Percentiles rank a stretch among this genome's conserved stretches.
Evolutionary conservation across 768 basidiomycete species (phyloP).

Genomic region (Mycena epipterygia): DNA sequence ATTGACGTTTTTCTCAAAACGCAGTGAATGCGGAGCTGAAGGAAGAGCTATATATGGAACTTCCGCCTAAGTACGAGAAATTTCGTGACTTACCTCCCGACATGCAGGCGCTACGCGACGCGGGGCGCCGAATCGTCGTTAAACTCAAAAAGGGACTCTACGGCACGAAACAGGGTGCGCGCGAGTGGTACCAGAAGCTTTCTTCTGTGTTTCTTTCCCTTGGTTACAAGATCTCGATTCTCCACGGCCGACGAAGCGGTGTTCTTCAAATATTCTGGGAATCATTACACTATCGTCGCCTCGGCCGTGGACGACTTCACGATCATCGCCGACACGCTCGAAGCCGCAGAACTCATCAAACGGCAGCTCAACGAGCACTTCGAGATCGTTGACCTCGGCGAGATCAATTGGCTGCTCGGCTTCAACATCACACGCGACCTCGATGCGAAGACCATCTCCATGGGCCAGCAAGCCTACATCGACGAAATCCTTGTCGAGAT

Average conservation of each 20-base stretch:
- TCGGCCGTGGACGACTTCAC: slow-evolving; percentile 40
- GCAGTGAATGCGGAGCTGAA: slow-evolving; percentile 42
- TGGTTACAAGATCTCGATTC: slow-evolving; percentile 28
- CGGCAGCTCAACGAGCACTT: slow-evolving; percentile 28
- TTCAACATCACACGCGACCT: slow-evolving; percentile 41
- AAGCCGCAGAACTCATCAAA: slow-evolving; percentile 35
- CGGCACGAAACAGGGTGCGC: slow-evolving; percentile 43
- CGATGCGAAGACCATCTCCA: slow-evolving; percentile 35
- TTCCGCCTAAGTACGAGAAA: slow-evolving; percentile 37
- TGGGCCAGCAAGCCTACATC: slow-evolving; percentile 44
- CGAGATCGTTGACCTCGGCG: slow-evolving; percentile 43
- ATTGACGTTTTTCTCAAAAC: too few species aligned
- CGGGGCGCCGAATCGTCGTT: slow-evolving; percentile 46
- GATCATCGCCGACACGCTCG: slow-evolving; percentile 39
- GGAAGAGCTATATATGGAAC: slow-evolving; percentile 45
- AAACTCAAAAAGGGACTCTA: slow-evolving; percentile 21
- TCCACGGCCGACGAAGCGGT: slow-evolving; percentile 33
- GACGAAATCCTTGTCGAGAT: slow-evolving; percentile 36
- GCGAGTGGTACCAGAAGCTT: slow-evolving; percentile 45
- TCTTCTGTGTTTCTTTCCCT: slow-evolving; percentile 12
- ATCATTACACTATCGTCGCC: slow-evolving; percentile 32
- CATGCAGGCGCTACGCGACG: slow-evolving; percentile 49
- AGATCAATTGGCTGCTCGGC: slow-evolving; percentile 45
- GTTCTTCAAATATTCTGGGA: slow-evolving; percentile 25
- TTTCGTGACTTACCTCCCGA: slow-evolving; percentile 37